A percentile compares a stretch with the other conserved stretches of the same genome.
Conservation (phyloP, 192 early-diverging fungal species). For the Podila horticola region DNA sequence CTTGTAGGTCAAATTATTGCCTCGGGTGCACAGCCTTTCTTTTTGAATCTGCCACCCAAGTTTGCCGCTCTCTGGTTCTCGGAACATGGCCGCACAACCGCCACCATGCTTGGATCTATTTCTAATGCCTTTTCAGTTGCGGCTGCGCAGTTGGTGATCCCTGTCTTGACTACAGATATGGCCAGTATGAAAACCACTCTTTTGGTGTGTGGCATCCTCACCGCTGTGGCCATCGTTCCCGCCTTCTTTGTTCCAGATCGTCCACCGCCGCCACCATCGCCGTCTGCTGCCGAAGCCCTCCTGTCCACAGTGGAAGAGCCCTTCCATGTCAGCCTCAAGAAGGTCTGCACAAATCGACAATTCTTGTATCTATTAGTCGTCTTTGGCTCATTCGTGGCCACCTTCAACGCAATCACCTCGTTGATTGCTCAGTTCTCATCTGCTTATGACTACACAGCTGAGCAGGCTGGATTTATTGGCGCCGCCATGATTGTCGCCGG, state of each 20-base stretch:
- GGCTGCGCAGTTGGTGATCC: slow-evolving; percentile 59
- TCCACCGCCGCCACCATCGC: slow-evolving; percentile 62
- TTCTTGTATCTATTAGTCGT: slow-evolving; percentile 57
- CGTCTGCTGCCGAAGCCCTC: slow-evolving; percentile 52
- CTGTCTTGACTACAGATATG: slow-evolving; percentile 48
- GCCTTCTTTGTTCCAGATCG: slow-evolving; percentile 52
- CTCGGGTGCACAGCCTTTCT: slow-evolving; percentile 62
- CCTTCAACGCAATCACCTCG: slow-evolving; percentile 58
- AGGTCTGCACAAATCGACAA: slow-evolving; percentile 51
- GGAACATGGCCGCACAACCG: slow-evolving; percentile 56
- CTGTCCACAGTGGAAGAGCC: slow-evolving; percentile 32
- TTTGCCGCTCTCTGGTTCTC: slow-evolving; percentile 66
- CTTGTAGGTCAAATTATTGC: slow-evolving; percentile 61
- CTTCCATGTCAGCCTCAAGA: slow-evolving; percentile 49
- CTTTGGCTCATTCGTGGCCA: slow-evolving; percentile 59
- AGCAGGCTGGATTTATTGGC: slow-evolving; percentile 66
- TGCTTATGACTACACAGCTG: slow-evolving; percentile 54
- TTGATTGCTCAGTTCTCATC: slow-evolving; percentile 56
- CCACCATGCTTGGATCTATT: slow-evolving; percentile 60
- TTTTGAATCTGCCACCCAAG: slow-evolving; percentile 65
- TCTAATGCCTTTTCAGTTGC: slow-evolving; percentile 61
- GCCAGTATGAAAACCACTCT: slow-evolving; percentile 48
- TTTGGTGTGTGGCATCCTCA: slow-evolving; percentile 48
- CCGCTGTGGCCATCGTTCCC: slow-evolving; percentile 50
- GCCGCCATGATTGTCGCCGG: slow-evolving; percentile 66